These are phyloP conservation scores for Cymbopogon citratus DNA, from an alignment of 176 grass and related monocot genomes.

Conservation along the genomic window DNA sequence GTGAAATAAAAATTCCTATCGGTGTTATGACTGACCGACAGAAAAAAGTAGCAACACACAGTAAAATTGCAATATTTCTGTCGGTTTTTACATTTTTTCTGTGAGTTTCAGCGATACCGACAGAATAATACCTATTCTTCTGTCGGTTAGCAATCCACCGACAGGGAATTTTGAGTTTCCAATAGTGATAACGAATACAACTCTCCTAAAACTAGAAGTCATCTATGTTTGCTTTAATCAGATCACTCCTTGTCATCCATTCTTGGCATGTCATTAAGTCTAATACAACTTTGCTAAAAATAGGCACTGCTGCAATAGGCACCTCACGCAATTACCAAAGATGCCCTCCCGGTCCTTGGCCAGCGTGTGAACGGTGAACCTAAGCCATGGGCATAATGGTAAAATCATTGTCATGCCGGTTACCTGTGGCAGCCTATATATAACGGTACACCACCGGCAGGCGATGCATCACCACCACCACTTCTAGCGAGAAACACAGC, in stretches of 20 bases:
- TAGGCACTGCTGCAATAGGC: no score
- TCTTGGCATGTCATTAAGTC: neutral
- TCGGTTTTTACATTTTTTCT: no score
- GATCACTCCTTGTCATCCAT: neutral
- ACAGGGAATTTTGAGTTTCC: no score
- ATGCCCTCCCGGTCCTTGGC: neutral
- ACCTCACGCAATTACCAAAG: neutral
- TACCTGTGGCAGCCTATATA: neutral
- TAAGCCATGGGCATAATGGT: neutral
- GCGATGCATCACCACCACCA: neutral
- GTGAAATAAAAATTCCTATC: no score
- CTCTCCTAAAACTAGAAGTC: neutral
- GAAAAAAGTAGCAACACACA: no score
- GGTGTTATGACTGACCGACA: no score
- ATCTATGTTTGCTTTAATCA: neutral
- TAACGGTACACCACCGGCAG: neutral
- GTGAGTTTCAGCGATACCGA: no score
- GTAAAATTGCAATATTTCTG: no score
- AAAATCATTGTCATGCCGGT: neutral
- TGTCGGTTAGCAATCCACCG: no score
- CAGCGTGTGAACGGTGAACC: no score
- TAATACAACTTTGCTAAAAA: neutral
- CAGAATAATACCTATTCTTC: no score
- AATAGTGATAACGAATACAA: no score
- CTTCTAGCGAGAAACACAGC: neutral